These are phyloP conservation scores for Phytopythium helicoides DNA, from an alignment of 352 stramenopile species.

Conservation along the genomic window DNA sequence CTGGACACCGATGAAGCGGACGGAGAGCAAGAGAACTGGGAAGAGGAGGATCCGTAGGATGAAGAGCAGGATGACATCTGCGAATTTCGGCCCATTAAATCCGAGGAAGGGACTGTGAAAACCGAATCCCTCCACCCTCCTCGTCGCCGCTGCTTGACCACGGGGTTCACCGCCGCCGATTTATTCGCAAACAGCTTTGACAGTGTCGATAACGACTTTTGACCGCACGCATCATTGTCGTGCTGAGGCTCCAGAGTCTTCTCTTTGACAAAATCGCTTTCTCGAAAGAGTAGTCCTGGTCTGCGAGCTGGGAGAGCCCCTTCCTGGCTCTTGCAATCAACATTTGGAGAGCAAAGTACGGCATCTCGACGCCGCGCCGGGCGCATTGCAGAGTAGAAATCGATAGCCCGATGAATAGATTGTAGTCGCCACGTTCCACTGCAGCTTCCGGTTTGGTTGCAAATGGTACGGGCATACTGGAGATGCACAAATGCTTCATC, in stretches of 20 bases:
- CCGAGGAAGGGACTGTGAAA: conserved; percentile 9
- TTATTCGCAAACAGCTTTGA: conserved; percentile 15
- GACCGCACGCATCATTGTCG: not conserved
- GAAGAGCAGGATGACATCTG: conserved; percentile 2
- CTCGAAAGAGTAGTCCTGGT: not conserved
- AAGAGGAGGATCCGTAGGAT: not conserved
- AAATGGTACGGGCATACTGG: conserved; percentile 31
- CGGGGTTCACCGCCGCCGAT: not conserved
- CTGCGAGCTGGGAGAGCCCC: not conserved
- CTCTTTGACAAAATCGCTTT: not conserved
- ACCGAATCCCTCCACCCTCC: conserved; percentile 15
- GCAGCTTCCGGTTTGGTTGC: conserved; percentile 44
- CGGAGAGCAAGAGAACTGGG: conserved; percentile 4
- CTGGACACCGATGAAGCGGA: not conserved
- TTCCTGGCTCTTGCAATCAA: not conserved
- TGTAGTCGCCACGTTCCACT: conserved; percentile 26
- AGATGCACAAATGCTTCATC: conserved; percentile 39
- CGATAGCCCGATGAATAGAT: conserved; percentile 52
- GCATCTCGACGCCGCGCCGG: conserved; percentile 24
- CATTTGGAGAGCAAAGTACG: conserved; percentile 18
- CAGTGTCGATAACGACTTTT: not conserved
- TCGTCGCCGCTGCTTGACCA: not conserved
- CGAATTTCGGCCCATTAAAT: not conserved
- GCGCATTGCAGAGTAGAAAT: conserved; percentile 44
- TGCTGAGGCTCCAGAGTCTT: conserved; percentile 1